Conservation (phyloP, 2,329 filamentous ascomycete genomes). For the Fusarium sp. region DNA sequence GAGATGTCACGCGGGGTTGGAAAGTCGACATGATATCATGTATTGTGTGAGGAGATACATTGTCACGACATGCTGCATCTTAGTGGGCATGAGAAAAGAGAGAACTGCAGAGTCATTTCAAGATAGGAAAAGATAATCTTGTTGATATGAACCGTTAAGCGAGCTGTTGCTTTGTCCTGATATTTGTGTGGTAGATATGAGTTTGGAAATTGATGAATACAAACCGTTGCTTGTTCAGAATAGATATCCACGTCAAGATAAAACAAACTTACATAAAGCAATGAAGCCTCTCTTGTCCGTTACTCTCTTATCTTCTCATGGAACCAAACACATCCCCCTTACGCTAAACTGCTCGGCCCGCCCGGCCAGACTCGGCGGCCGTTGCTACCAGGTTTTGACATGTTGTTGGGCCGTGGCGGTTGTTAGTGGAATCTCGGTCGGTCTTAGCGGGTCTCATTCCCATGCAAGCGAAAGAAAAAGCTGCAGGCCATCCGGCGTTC, state of each 20-base stretch:
- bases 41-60: not conserved
- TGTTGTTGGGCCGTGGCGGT: constrained; percentile 25
- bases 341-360: constrained; percentile 33
- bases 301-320: constrained; percentile 12
- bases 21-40: constrained; percentile 11
- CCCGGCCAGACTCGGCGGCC: constrained; percentile 33
- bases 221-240: not conserved
- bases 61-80: not conserved
- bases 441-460: constrained; percentile 24
- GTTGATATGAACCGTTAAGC: not conserved
- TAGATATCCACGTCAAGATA: not conserved
- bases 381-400: constrained; percentile 28
- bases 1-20: constrained; percentile 14
- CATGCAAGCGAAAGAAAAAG: constrained; percentile 15
- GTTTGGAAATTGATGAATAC: constrained; percentile 2
- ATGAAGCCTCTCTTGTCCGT: constrained; percentile 17
- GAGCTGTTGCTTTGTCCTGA: not conserved
- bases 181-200: not conserved
- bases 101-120: not conserved
- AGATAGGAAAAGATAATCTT: not conserved
- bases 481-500: constrained; percentile 24
- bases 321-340: constrained; percentile 15
- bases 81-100: not conserved
- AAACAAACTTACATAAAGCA: constrained; percentile 11
- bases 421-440: constrained; percentile 28